phyloP scores from a whole-genome alignment of 345 rosid genomes.

The Angophora floribunda region DNA sequence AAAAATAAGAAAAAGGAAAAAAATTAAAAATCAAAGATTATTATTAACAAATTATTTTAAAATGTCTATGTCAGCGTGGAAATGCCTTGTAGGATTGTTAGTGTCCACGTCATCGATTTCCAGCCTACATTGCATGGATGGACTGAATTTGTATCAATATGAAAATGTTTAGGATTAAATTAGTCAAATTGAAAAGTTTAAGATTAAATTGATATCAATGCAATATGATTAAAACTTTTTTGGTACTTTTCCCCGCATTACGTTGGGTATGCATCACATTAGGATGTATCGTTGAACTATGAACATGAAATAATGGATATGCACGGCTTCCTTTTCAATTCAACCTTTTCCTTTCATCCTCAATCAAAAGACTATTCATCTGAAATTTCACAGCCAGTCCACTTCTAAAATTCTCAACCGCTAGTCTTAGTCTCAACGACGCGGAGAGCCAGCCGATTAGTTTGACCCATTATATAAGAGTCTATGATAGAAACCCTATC shows the following conservation, averaged over 20 bases:
- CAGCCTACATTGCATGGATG: too few relatives aligned
- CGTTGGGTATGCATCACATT: neutral
- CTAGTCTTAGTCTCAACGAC: neutral
- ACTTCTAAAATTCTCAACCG: neutral
- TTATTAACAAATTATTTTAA: too few relatives aligned
- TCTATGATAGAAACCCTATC: neutral
- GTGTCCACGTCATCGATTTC: too few relatives aligned
- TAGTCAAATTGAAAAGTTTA: too few relatives aligned
- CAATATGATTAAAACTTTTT: too few relatives aligned
- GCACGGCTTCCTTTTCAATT: neutral
- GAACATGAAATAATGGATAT: neutral
- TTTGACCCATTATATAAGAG: neutral
- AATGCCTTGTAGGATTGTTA: too few relatives aligned
- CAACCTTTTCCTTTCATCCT: neutral
- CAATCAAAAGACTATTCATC: neutral
- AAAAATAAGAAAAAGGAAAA: too few relatives aligned
- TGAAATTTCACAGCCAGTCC: neutral
- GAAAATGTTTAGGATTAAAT: too few relatives aligned
- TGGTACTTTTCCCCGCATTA: neutral
- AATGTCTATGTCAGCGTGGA: too few relatives aligned
- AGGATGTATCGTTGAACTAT: neutral
- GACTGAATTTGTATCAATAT: too few relatives aligned
- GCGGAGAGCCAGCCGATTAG: neutral
- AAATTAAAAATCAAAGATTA: too few relatives aligned
- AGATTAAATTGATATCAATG: too few relatives aligned